These are phyloP conservation scores for Groenewaldozyma sp. DNA, from an alignment of 1,139 yeast genomes.

Conservation along the genomic window DNA sequence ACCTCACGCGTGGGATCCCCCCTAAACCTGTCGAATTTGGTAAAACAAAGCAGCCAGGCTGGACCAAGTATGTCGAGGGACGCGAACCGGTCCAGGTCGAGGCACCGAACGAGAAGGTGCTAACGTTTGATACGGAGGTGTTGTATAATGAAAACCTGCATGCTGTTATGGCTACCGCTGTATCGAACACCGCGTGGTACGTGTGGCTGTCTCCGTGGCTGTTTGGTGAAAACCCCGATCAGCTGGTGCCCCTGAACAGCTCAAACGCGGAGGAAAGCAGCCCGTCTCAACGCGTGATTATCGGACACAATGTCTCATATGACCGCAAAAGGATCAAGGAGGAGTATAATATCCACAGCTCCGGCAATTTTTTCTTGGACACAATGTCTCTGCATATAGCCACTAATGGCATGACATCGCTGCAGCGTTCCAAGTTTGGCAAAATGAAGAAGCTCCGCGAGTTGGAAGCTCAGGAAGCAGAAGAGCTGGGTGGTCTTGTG, in stretches of 20 bases:
- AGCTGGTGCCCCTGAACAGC: constrained; percentile 63
- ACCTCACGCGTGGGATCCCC: constrained; percentile 37
- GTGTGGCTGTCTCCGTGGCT: constrained; percentile 90
- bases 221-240: constrained; percentile 43
- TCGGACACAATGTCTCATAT: constrained; percentile 87
- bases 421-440: constrained; percentile 76
- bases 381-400: constrained; percentile 93
- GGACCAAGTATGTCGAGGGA: constrained; percentile 65
- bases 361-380: constrained; percentile 75
- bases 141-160: constrained; percentile 65
- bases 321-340: constrained; percentile 83
- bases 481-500: constrained; percentile 13
- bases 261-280: constrained; percentile 7
- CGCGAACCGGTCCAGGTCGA: constrained; percentile 47
- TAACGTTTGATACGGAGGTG: constrained; percentile 86
- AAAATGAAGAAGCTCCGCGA: constrained; percentile 32
- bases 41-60: constrained; percentile 50
- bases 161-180: constrained; percentile 79
- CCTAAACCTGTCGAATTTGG: constrained; percentile 35
- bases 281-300: constrained; percentile 35
- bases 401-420: constrained; percentile 83
- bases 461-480: constrained; percentile 14
- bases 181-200: constrained; percentile 76
- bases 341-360: constrained; percentile 60
- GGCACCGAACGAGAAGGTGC: constrained; percentile 60